Conservation (phyloP, 169 alveolate genomes). For the Plasmodium gonderi region DNA sequence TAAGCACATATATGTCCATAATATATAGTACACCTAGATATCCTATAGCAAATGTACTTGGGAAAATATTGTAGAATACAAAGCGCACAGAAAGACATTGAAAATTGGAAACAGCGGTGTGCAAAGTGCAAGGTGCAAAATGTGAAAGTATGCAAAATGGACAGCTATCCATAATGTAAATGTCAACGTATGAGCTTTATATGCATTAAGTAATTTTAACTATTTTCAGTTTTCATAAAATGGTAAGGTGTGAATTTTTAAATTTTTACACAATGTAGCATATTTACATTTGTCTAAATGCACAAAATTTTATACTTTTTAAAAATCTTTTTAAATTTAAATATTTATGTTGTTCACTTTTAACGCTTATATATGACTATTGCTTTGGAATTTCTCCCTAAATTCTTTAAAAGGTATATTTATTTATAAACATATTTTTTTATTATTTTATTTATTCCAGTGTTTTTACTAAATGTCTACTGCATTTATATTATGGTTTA, state of each 20-base stretch:
- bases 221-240: neutral
- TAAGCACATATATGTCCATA: neutral
- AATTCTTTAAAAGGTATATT: neutral
- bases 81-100: neutral
- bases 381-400: neutral
- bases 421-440: neutral
- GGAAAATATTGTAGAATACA: neutral
- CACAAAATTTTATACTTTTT: constrained; percentile 11
- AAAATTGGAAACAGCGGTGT: neutral
- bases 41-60: neutral
- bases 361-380: neutral
- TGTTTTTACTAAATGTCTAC: neutral
- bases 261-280: neutral
- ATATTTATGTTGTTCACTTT: neutral
- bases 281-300: constrained; percentile 29
- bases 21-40: neutral
- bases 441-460: neutral
- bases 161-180: neutral
- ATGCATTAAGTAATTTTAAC: neutral
- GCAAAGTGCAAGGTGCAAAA: neutral
- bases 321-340: neutral
- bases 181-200: neutral
- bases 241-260: neutral
- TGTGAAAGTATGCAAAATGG: neutral
- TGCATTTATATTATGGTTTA: neutral